Base-by-base conservation (phyloP, 2,329 filamentous ascomycete species). In the Septoria petroselini region DNA sequence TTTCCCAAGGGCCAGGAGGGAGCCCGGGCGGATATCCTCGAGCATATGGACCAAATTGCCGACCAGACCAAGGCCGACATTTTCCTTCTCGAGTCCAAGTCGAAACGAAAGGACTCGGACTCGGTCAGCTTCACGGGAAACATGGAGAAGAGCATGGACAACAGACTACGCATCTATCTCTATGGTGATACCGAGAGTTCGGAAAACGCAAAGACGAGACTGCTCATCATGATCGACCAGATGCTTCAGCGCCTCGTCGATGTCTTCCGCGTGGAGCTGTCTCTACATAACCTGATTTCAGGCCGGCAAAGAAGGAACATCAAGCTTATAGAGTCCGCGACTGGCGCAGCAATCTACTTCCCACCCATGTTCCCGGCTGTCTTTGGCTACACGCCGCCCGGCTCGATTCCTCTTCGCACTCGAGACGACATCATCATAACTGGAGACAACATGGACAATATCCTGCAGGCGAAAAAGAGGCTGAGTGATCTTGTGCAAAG, bases 341-440 rank as follows among this genome's bases (percentile, higher is more conserved):
- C 93, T 11, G 89, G 91, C 63, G 97, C 93, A 7, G 91, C 93
- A 57, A 97, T 98, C 63, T 98, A 98, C 73, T 97, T 98, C 66
- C 93, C 93, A 21, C 90, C 91, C 6, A 86, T 91, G 1, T 97
- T 97, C 67, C 91, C 91, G 11, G 84, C 86, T 52, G 84, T 96
- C 58, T 96, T 93, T 66, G 86, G 88, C 52, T 98, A 95, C 69
- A 88, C 84, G 45, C 91, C 91, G 1, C 82, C 83, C 6, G 88
- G 87, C 58, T 90, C 90, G 15, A 54, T 67, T 30, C 82, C 82
- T 48, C 83, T 88, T 51, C 84, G 93, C 59, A 88, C 90, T 44
- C 86, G 91, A 27, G 84, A 90, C 65, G 87, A 96, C 65, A 88
- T 98, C 54, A 95, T 93, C 70, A 95, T 98, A 65, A 97, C 93